Evolutionary conservation across 192 early-diverging fungal species (phyloP), one percentile per base, ranked within the genome.

Genomic region (Spinellus fusiger): DNA sequence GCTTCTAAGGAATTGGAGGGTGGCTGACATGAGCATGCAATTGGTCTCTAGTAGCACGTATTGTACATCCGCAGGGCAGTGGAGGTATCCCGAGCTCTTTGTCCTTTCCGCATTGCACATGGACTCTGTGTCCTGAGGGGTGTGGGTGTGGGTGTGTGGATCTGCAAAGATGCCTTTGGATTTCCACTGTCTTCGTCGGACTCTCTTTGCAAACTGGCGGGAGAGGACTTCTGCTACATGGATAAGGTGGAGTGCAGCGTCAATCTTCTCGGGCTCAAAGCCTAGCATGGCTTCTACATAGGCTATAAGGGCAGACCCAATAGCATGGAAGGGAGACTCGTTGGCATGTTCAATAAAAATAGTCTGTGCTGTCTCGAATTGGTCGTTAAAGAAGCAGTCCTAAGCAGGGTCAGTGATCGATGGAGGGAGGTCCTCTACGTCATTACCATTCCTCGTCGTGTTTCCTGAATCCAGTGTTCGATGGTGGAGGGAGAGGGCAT

Each of bases 271-370:
- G 0, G 54, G 15, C 32, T 71, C 69, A 16, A 71, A 71, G 2
- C 69, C 54, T 18, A 71, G 35, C 59, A 71, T 62, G 16, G 69
- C 69, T 46, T 71, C 69, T 10, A 65, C 64, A 61, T 66, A 71
- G 1, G 62, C 64, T 48, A 71, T 66, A 35, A 71, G 29, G 22
- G 69, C 69, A 66, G 50, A 60, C 0, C 69, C 69, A 8, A 71
- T 34, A 33, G 69, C 69, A 61, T 71, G 69, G 37, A 71, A 71
- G 10, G 69, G 69, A 4, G 69, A 71, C 16, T 59, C 62, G 15
- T 20, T 27, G 27, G 54, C 59, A 29, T 71, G 59, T 35, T 59
- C 64, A 12, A 37, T 38, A 55, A 71, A 66, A 28, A 66, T 65
- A 20, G 48, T 18, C 16, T 65, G 52, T 5, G 69, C 69, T 7